Evolutionary conservation across 305 asterid genomes (phyloP), one percentile per base, ranked within the genome.

Genomic region (Fraxinus sp.): DNA sequence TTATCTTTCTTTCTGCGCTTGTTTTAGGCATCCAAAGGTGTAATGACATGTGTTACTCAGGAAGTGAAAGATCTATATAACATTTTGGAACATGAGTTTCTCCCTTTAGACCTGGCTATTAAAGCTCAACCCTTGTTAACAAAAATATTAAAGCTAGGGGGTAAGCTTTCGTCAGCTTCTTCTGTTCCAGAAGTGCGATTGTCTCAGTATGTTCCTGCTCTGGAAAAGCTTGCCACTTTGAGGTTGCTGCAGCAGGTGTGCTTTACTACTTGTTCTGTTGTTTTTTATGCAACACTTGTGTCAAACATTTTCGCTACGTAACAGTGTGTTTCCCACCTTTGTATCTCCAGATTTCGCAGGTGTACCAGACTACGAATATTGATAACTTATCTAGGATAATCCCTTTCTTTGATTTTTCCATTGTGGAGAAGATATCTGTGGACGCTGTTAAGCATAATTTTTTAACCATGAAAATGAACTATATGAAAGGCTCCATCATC

Each of bases 21-120:
- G 72, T 85, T 79, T 64, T 79, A 95, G 98, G 94, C 88, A 62
- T 88, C 93, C 73, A 94, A 92, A 89, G 98, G 98, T 77, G 97
- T 95, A 35, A 88, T 94, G 97, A 89, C 91, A 57, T 94, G 97
- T 88, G 97, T 88, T 7, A 86, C 92, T 26, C 98, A 88, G 82
- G 98, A 95, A 89, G 97, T 95, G 71, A 95, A 95, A 87, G 98
- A 95, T 84, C 91, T 95, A 75, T 91, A 87, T 87, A 88, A 91
- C 86, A 86, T 91, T 76, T 85, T 95, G 81, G 98, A 95, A 81
- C 92, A 90, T 57, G 97, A 92, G 73, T 90, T 88, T 84, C 89
- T 88, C 84, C 97, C 97, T 76, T 78, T 90, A 52, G 95, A 91
- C 88, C 88, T 95, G 76, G 93, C 95, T n/a, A 44, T 87, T 79